A percentile compares a stretch with the other conserved stretches of the same genome.
phyloP scores from a whole-genome alignment of 805 yeast species.

The Teunomyces funiuensis region DNA sequence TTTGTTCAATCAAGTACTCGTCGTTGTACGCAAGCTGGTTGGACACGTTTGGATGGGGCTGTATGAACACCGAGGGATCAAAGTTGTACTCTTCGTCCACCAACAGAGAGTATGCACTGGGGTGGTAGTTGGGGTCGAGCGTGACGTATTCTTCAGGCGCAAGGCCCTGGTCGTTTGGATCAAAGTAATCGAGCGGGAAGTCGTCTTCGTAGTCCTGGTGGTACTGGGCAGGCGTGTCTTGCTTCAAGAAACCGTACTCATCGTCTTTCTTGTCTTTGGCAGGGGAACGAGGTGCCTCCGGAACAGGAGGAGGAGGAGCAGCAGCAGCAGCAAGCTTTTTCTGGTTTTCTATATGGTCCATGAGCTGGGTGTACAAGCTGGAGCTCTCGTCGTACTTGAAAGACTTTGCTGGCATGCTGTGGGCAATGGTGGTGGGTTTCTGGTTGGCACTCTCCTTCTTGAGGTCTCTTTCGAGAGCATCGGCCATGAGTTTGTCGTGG shows the following conservation, averaged over 20 bases:
- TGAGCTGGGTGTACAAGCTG: conserved; percentile 56
- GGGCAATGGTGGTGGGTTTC: conserved; percentile 69
- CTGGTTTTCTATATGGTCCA: conserved; percentile 39
- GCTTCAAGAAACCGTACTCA: conserved; percentile 15
- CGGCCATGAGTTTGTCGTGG: conserved; percentile 87
- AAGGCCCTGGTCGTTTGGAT: conserved; percentile 35
- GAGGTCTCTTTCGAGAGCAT: conserved; percentile 89
- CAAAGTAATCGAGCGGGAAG: conserved; percentile 70
- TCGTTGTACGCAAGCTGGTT: conserved; percentile 43
- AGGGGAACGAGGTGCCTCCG: neutral
- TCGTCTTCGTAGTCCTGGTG: conserved; percentile 54
- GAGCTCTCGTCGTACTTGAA: conserved; percentile 60
- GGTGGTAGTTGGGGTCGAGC: conserved; percentile 21
- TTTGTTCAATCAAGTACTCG: conserved; percentile 52
- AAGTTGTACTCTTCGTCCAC: conserved; percentile 21
- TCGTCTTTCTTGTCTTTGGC: conserved; percentile 6
- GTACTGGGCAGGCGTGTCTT: conserved; percentile 24
- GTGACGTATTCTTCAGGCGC: conserved; percentile 24
- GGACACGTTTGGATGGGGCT: conserved; percentile 11
- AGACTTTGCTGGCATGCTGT: conserved; percentile 75
- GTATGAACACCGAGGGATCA: conserved; percentile 20
- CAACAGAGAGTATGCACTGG: conserved; percentile 10
- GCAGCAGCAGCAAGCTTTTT: conserved; percentile 13
- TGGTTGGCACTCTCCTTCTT: conserved; percentile 68
- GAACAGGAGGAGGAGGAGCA: conserved; percentile 9